Conservation (phyloP, 495 filamentous ascomycete species). For the Paragyromitra xinjiangensis region DNA sequence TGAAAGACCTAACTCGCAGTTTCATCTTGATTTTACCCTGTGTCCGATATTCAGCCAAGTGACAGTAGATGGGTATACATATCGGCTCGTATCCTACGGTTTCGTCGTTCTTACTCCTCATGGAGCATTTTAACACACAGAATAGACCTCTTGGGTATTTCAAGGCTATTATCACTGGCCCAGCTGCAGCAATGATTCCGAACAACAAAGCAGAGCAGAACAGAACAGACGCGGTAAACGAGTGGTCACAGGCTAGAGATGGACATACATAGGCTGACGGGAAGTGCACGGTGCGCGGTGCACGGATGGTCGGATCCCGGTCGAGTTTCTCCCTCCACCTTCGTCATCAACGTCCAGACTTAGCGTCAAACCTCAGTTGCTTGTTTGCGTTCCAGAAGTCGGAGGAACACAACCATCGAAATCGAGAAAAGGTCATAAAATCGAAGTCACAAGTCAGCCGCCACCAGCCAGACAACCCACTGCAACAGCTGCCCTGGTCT, state of each 20-base stretch:
- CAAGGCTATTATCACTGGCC: neutral
- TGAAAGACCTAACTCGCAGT: neutral
- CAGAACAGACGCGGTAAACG: neutral
- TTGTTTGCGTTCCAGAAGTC: slow-evolving; percentile 47
- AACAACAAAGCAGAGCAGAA: slow-evolving; percentile 15
- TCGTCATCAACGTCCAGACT: slow-evolving; percentile 31
- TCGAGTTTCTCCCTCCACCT: slow-evolving; percentile 7
- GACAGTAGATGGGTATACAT: neutral
- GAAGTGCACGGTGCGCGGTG: neutral
- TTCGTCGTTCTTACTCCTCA: neutral
- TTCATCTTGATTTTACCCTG: slow-evolving; percentile 9
- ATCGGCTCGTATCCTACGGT: neutral
- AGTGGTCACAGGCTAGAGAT: slow-evolving; percentile 4
- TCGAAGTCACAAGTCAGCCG: slow-evolving; percentile 49
- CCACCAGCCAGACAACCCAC: slow-evolving; percentile 21
- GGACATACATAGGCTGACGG: neutral
- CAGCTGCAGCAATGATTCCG: neutral
- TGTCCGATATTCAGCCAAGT: neutral
- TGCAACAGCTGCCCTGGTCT: neutral
- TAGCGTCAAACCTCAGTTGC: slow-evolving; percentile 37
- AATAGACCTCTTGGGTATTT: neutral
- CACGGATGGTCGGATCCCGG: slow-evolving; percentile 24
- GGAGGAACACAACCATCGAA: slow-evolving; percentile 41
- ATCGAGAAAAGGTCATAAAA: slow-evolving; percentile 35
- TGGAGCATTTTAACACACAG: neutral